phyloP scores from a whole-genome alignment of 1,284 basidiomycete genomes.

The Trametes versicolor region DNA sequence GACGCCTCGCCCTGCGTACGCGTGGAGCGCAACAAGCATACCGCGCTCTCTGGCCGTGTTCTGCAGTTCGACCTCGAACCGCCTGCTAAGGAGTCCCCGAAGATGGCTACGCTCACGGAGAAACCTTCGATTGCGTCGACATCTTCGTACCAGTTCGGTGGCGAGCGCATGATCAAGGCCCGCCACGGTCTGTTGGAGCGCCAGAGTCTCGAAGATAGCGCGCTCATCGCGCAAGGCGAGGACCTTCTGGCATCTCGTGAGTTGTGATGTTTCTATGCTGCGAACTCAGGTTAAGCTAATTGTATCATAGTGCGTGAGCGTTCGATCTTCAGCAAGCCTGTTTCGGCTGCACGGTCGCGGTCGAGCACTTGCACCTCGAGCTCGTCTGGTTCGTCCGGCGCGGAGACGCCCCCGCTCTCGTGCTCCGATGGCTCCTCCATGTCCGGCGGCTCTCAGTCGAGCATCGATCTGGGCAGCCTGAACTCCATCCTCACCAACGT shows the following conservation, averaged over 20 bases:
- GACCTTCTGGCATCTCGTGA: constrained; percentile 64
- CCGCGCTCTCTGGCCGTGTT: constrained; percentile 41
- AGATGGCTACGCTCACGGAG: constrained; percentile 58
- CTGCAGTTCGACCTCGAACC: constrained; percentile 48
- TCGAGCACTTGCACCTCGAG: constrained; percentile 71
- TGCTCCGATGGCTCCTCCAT: constrained; percentile 69
- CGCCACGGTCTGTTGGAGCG: constrained; percentile 67
- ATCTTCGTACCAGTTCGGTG: constrained; percentile 68
- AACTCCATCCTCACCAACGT: constrained; percentile 62
- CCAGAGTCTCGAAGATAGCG: constrained; percentile 74
- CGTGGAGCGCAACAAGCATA: constrained; percentile 68
- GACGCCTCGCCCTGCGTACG: constrained; percentile 76
- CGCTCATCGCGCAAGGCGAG: constrained; percentile 69
- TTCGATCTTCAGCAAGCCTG: constrained; percentile 68
- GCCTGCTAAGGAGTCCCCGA: constrained; percentile 46
- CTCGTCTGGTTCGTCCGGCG: constrained; percentile 73
- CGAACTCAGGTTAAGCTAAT: constrained; percentile 26
- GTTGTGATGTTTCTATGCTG: constrained; percentile 38
- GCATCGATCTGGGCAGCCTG: constrained; percentile 75
- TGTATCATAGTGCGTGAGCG: constrained; percentile 51
- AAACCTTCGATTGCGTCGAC: constrained; percentile 72
- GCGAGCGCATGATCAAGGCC: constrained; percentile 72
- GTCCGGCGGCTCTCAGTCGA: constrained; percentile 77
- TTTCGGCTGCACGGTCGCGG: constrained; percentile 61
- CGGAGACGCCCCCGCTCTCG: constrained; percentile 76